Evolutionary conservation across 1,284 basidiomycete genomes (phyloP), one percentile per base, ranked within the genome.

Genomic region (Ustilago tritici): DNA sequence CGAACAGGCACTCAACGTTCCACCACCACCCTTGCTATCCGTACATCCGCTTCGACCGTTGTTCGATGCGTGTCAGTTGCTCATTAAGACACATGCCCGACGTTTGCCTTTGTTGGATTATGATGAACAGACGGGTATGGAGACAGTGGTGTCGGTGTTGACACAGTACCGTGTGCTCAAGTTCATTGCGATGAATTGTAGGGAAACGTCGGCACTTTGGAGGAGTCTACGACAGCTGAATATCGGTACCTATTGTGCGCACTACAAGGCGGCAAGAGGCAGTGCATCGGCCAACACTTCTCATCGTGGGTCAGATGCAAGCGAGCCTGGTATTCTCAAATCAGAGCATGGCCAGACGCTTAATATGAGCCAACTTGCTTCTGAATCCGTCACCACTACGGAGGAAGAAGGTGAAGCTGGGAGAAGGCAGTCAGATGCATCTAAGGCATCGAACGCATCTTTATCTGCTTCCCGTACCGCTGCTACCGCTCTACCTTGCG

Each of bases 131-230:
- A 98, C 96, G 8, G 93, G 93, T 7, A 93, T 95, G 69, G 95
- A 98, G 88, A 92, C 98, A 19, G 95, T 99, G 76, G 92, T 99
- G 53, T 95, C 93, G 38, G 95, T 98, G 2, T 88, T 99, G 70
- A 99, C 97, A 0, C 97, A 99, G 87, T 99, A 99, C 84, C 91
- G 97, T 35, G 92, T 99, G 28, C 91, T 99, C 86, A 99, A 99
- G 87, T 99, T 98, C 85, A 97, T 99, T 73, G 92, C 97, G 43
- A 96, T 97, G 87, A 99, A 99, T 87, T 86, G 84, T 64, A 70
- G 83, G 11, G 84, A 86, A 70, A 84, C 82, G 7, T 53, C 73
- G 2, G 76, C 76, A 35, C 69, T 86, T 11, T 91, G 95, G 82
- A 87, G 92, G 59, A 90, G 93, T 31, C 89, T 99, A 2, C 92